Evolutionary conservation across 768 basidiomycete genomes (phyloP).

Genomic region (Lepiota venenata): DNA sequence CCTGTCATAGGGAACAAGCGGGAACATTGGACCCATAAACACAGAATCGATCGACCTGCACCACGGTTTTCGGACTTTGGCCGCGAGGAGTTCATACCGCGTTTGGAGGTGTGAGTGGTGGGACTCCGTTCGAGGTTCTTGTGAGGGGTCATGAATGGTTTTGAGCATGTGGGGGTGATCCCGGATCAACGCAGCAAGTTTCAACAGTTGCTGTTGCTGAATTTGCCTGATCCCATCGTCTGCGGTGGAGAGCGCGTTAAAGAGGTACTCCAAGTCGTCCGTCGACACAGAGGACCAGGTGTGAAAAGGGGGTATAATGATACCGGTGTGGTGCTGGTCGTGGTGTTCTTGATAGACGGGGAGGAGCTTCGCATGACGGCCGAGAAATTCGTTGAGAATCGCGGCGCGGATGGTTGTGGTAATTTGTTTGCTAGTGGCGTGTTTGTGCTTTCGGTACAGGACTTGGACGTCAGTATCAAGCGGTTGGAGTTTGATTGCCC

Average conservation of each 20-base stretch:
- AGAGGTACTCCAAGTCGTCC: constrained; percentile 12
- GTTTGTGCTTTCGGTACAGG: neutral
- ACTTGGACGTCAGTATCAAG: constrained; percentile 11
- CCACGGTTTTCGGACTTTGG: too few species aligned
- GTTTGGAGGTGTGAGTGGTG: constrained; percentile 10
- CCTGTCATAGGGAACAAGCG: constrained; percentile 24
- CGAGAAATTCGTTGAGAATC: constrained; percentile 12
- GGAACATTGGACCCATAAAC: constrained; percentile 18
- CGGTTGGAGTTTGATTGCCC: neutral
- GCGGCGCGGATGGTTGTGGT: constrained; percentile 8
- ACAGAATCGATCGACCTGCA: neutral
- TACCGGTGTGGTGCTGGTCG: neutral
- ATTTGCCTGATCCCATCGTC: constrained; percentile 17
- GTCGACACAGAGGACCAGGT: constrained; percentile 13
- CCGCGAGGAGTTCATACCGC: neutral
- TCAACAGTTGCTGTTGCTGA: constrained; percentile 20
- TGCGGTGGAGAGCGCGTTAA: constrained; percentile 16
- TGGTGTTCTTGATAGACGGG: constrained; percentile 7
- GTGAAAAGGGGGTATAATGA: constrained; percentile 9
- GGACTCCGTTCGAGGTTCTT: constrained; percentile 17
- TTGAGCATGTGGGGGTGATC: constrained; percentile 18
- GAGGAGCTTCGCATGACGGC: constrained; percentile 14
- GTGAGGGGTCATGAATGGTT: constrained; percentile 13
- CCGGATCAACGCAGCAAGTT: constrained; percentile 17
- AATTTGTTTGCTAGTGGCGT: constrained; percentile 1